These are phyloP conservation scores for Vishniacozyma victoriae DNA, from an alignment of 768 basidiomycete genomes.

Conservation along the genomic window DNA sequence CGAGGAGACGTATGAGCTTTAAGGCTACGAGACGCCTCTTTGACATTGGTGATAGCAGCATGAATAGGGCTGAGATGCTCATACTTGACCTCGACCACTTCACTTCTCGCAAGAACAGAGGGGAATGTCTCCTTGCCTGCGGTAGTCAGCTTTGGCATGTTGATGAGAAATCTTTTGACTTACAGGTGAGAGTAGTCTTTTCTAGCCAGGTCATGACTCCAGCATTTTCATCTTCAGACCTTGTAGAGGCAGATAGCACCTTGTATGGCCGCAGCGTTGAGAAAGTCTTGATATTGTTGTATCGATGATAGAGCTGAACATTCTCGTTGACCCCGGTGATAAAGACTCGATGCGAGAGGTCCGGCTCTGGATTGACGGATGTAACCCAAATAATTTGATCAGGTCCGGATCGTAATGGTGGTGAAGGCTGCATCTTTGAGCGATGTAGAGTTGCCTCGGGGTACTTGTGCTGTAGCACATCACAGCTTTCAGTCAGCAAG, in stretches of 20 bases:
- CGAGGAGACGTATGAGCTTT: conserved; percentile 41
- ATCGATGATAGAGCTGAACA: conserved; percentile 79
- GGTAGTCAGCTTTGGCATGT: not conserved
- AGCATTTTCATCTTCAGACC: not conserved
- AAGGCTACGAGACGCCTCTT: conserved; percentile 73
- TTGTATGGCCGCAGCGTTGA: conserved; percentile 63
- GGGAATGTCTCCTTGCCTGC: conserved; percentile 50
- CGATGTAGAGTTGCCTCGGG: conserved; percentile 75
- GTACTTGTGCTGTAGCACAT: conserved; percentile 85
- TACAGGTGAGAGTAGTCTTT: conserved; percentile 56
- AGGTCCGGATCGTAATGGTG: conserved; percentile 69
- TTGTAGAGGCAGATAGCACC: not conserved
- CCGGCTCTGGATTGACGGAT: conserved; percentile 76
- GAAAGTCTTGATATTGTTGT: conserved; percentile 79
- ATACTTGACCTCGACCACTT: conserved; percentile 65
- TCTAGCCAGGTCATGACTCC: conserved; percentile 60
- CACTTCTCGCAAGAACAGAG: conserved; percentile 81
- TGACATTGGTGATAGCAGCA: conserved; percentile 73
- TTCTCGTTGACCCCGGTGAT: conserved; percentile 73
- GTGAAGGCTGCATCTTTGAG: conserved; percentile 65
- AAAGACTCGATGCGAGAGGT: conserved; percentile 70
- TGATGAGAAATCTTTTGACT: conserved; percentile 6
- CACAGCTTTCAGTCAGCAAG: conserved; percentile 57
- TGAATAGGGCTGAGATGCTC: conserved; percentile 80
- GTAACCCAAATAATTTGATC: conserved; percentile 86